Evolutionary conservation across 2,329 filamentous ascomycete species (phyloP).

Genomic region (Alternaria metachromatica): DNA sequence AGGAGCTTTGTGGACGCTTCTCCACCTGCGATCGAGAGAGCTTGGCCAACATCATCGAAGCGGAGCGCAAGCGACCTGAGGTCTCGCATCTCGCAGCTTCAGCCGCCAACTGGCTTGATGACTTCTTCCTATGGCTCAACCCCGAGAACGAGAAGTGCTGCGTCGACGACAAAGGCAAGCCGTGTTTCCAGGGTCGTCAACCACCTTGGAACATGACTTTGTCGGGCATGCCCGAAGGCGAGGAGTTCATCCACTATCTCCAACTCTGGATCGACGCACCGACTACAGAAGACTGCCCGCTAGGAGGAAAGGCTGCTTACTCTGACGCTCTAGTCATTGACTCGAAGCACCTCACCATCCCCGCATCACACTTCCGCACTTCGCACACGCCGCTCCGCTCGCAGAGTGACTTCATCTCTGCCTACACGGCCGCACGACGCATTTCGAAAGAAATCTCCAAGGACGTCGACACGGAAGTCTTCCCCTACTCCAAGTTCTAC

Average conservation of each 20-base stretch:
- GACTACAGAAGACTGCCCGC: constrained; percentile 81
- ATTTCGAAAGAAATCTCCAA: constrained; percentile 79
- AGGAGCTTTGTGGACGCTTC: constrained; percentile 88
- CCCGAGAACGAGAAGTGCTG: constrained; percentile 73
- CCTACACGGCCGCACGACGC: constrained; percentile 86
- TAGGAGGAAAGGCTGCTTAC: constrained; percentile 89
- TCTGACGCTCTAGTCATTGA: constrained; percentile 83
- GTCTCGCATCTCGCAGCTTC: constrained; percentile 88
- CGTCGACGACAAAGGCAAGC: constrained; percentile 65
- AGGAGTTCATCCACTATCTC: constrained; percentile 89
- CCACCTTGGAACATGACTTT: constrained; percentile 91
- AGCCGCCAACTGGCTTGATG: constrained; percentile 94
- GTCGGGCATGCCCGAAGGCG: constrained; percentile 86
- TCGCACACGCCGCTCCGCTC: constrained; percentile 85
- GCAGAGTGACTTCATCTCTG: constrained; percentile 90
- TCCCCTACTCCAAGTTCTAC: constrained; percentile 97
- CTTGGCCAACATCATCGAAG: constrained; percentile 87
- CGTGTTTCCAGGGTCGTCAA: constrained; percentile 79
- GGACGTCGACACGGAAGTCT: constrained; percentile 79
- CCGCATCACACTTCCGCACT: constrained; percentile 89
- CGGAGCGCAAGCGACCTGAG: constrained; percentile 88
- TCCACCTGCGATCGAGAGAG: constrained; percentile 86
- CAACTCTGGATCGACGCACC: constrained; percentile 81
- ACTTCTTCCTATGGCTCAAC: constrained; percentile 97
- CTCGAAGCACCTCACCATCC: constrained; percentile 68